Base-by-base conservation (phyloP, 345 rosid genomes). In the Rhodomyrtus tomentosa region DNA sequence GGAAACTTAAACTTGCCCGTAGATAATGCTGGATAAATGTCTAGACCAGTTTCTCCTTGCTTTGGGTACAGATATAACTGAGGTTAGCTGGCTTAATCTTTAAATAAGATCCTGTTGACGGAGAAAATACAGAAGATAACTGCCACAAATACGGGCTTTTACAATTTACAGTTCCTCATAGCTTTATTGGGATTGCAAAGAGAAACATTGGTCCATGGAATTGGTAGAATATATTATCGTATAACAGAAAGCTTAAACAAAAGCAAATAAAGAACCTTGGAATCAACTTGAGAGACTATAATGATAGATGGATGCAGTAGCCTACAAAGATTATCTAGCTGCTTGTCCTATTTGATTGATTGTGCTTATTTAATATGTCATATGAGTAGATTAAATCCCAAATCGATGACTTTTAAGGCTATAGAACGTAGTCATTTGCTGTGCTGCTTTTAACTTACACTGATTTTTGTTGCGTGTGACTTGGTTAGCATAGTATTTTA, bases 401-500 rank as follows among this genome's bases (percentile, higher is more conserved):
- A 16, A 32, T 68, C 76, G 45, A 18, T 68, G 79, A 36, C 79
- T 18, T 62, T 62, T 68, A 36, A 36, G 1, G 45, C 79, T 68
- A 36, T 36, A 10, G 24, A 68, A 36, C 3, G 1, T 36, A 32
- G 79, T 68, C 25, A 36, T 68, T 18, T 68, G 79, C 79, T 9
- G 14, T 36, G 45, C 45, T 68, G 25, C 45, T 18, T 36, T 68
- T 36, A 68, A 68, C 10, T 10, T 68, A 18, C 45, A 36, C 79
- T 68, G 79, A 4, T 36, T 68, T 68, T 68, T 68, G 45, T 68
- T 55, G 8, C 21, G 32, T 73, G 51, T 14, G 50, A 58, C 74
- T 85, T 90, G 83, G 89, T 50, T 53, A 25, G n/a, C 58, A 42
- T 29, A 68, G 45, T 25, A 36, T 81, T n/a, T 84, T 51, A 86